Evolutionary conservation across 192 early-diverging fungal genomes (phyloP).

Genomic region (Allomyces javanicus): DNA sequence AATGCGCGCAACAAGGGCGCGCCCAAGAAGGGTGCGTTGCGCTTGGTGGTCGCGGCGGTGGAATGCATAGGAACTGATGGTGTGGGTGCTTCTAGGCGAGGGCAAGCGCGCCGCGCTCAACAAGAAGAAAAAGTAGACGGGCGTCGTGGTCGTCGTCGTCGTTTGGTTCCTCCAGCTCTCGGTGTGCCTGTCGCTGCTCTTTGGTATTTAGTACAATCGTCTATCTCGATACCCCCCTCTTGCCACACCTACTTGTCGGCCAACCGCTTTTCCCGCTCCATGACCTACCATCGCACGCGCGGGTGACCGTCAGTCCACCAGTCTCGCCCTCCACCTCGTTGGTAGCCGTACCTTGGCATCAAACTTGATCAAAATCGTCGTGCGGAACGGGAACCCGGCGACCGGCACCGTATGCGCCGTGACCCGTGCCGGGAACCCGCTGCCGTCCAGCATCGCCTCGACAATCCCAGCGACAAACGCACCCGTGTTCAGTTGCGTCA

Average conservation of each 20-base stretch:
- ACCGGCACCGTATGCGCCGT: slow-evolving; percentile 80
- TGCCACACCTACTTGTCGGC: slow-evolving; percentile 14
- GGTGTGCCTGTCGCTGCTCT: too few species aligned
- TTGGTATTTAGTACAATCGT: too few species aligned
- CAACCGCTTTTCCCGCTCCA: slow-evolving; percentile 52
- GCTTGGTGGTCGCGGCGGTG: neutral
- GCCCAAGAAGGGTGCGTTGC: neutral
- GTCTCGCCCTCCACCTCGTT: neutral
- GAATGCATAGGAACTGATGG: too few species aligned
- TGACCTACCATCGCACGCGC: slow-evolving; percentile 15
- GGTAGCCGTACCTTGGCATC: slow-evolving; percentile 27
- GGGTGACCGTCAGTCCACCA: slow-evolving; percentile 4
- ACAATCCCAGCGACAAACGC: slow-evolving; percentile 93
- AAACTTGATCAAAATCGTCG: slow-evolving; percentile 93
- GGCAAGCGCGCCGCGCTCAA: too few species aligned
- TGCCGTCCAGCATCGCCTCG: slow-evolving; percentile 78
- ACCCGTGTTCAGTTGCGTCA: slow-evolving; percentile 75
- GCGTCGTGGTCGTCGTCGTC: too few species aligned
- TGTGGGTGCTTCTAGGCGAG: too few species aligned
- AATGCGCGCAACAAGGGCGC: neutral
- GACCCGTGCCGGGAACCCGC: slow-evolving; percentile 71
- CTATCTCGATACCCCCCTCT: too few species aligned
- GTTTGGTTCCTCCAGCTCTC: too few species aligned
- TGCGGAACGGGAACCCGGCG: slow-evolving; percentile 68
- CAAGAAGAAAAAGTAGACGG: too few species aligned